A percentile compares a stretch with the other conserved stretches of the same genome.
Conservation (phyloP, 768 basidiomycete genomes). For the Pisolithus albus region DNA sequence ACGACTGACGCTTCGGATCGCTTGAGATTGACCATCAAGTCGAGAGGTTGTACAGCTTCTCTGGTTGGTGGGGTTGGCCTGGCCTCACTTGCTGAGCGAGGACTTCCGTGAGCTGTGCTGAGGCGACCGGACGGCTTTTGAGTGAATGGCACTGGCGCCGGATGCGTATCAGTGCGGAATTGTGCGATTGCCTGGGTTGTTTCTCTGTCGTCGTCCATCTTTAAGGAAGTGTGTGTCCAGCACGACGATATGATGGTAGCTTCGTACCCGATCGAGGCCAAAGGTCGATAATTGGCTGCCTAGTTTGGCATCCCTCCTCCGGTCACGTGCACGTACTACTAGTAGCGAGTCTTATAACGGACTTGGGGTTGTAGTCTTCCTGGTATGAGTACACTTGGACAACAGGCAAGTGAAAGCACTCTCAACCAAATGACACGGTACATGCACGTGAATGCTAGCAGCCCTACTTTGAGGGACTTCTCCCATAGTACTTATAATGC, state of each 20-base stretch:
- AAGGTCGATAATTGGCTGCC: neutral
- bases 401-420: too few species aligned
- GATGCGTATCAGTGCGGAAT: neutral
- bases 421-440: too few species aligned
- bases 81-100: constrained; percentile 1
- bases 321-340: too few species aligned
- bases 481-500: too few species aligned
- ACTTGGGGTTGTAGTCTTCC: too few species aligned
- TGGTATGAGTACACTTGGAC: too few species aligned
- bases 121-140: constrained; percentile 4
- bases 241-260: neutral
- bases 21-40: constrained; percentile 57
- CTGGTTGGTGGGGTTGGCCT: constrained; percentile 1
- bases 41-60: constrained; percentile 33
- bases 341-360: too few species aligned
- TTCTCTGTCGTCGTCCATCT: neutral
- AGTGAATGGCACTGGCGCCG: constrained; percentile 8
- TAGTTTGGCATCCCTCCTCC: neutral
- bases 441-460: too few species aligned
- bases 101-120: constrained; percentile 4
- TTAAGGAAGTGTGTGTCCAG: neutral
- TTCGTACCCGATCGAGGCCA: neutral
- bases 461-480: too few species aligned
- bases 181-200: neutral
- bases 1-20: constrained; percentile 70